These are phyloP conservation scores for Yarrowia yakushimensis DNA, from an alignment of 805 yeast species.

Conservation along the genomic window DNA sequence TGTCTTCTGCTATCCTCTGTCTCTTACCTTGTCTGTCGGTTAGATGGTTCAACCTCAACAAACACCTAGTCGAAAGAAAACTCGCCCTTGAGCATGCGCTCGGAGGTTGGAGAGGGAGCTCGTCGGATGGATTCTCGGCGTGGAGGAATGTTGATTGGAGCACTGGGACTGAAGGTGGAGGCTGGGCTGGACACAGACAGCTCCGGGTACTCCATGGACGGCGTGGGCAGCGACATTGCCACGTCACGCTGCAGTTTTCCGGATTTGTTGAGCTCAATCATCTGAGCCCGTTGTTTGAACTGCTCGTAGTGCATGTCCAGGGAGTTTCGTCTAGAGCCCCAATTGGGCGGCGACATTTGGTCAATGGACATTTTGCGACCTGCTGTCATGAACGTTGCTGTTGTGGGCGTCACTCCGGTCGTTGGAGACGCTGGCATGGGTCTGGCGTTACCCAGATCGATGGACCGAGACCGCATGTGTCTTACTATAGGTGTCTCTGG, in stretches of 20 bases:
- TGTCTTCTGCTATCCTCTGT: too few species aligned
- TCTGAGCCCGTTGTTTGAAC: conserved; percentile 14
- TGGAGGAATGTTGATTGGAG: conserved; percentile 22
- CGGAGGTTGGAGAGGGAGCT: conserved; percentile 16
- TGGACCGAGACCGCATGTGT: conserved; percentile 12
- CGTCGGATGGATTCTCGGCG: background rate
- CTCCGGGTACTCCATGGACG: conserved; percentile 9
- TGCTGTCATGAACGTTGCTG: conserved; percentile 23
- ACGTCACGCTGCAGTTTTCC: background rate
- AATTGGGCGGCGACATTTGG: conserved; percentile 14
- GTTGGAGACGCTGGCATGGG: conserved; percentile 9
- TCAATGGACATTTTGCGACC: conserved; percentile 11
- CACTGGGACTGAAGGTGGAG: conserved; percentile 1
- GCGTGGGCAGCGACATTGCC: background rate
- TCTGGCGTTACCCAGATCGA: conserved; percentile 1
- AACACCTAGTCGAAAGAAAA: conserved; percentile 4
- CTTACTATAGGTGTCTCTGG: conserved; percentile 12
- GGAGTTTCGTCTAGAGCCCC: conserved; percentile 22
- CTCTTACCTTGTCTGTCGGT: too few species aligned
- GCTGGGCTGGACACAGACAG: background rate
- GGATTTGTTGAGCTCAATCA: conserved; percentile 4
- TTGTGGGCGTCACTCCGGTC: conserved; percentile 9
- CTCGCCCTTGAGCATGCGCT: conserved; percentile 22
- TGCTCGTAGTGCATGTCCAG: conserved; percentile 19
- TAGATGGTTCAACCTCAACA: background rate